Conservation (phyloP, 2,329 filamentous ascomycete species). For the Botrytis sinoallii region DNA sequence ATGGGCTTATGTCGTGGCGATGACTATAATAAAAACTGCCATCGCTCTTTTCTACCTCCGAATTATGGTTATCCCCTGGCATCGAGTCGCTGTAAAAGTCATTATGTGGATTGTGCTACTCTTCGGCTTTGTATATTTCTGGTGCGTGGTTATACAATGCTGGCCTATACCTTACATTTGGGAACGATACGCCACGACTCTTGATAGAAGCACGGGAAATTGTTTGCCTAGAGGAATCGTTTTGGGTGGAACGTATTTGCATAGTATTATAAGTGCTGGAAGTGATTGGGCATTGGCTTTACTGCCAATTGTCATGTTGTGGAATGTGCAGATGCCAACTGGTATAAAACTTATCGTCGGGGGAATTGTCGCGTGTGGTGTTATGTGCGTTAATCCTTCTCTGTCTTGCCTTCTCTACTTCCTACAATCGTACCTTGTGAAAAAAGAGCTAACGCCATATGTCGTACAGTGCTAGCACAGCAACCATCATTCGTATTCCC, state of each 20-base stretch:
- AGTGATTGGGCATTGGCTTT: not conserved
- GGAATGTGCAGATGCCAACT: not conserved
- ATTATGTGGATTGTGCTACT: not conserved
- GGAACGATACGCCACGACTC: not conserved
- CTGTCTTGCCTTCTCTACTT: too few relatives aligned
- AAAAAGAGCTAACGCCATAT: not conserved
- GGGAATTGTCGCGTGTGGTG: not conserved
- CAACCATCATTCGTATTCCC: not conserved
- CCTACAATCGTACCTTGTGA: not conserved
- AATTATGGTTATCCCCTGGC: not conserved
- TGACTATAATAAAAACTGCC: not conserved
- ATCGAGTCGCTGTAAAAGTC: not conserved
- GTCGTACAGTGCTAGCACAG: not conserved
- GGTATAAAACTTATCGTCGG: not conserved
- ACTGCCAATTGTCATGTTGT: not conserved
- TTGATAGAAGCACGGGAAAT: not conserved
- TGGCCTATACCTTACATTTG: not conserved
- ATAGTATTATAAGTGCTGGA: not conserved
- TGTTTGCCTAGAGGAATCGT: not conserved
- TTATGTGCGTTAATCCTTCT: not conserved
- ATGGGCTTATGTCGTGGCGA: not conserved
- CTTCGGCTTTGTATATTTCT: not conserved
- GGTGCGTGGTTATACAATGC: not conserved
- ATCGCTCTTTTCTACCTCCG: conserved; percentile 5
- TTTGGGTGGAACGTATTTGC: not conserved